Conservation (phyloP, 768 basidiomycete species). For the Kwoniella dendrophila region DNA sequence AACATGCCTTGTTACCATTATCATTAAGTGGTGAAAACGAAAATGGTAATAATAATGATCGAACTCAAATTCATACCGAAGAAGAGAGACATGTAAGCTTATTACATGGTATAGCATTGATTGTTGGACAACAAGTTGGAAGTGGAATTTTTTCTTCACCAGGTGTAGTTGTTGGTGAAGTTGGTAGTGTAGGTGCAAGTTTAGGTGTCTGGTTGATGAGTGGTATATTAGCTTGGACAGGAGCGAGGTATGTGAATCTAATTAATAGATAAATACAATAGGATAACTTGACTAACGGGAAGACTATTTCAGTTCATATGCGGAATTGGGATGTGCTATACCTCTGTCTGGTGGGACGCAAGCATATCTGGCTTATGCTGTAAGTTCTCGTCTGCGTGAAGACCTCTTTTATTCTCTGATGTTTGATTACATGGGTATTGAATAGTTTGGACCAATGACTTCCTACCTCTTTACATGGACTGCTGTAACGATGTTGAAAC, state of each 20-base stretch:
- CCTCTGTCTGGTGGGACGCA: slow-evolving; percentile 65
- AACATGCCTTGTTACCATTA: slow-evolving; percentile 74
- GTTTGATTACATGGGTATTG: neutral
- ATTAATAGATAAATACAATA: neutral
- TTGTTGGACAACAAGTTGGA: slow-evolving; percentile 82
- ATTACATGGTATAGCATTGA: slow-evolving; percentile 80
- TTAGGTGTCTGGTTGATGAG: slow-evolving; percentile 79
- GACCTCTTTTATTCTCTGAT: slow-evolving; percentile 3
- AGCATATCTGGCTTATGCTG: slow-evolving; percentile 81
- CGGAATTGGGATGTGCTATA: slow-evolving; percentile 86
- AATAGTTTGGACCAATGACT: slow-evolving; percentile 52
- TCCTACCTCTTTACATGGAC: slow-evolving; percentile 96
- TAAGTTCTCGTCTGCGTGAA: slow-evolving; percentile 60
- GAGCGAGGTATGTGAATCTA: slow-evolving; percentile 61
- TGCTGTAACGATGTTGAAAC: slow-evolving; percentile 82
- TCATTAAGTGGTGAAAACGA: slow-evolving; percentile 75
- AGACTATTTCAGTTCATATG: slow-evolving; percentile 69
- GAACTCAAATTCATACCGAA: slow-evolving; percentile 58
- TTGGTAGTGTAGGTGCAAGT: slow-evolving; percentile 86
- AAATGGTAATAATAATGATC: slow-evolving; percentile 50
- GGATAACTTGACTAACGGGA: neutral
- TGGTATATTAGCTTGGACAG: slow-evolving; percentile 89
- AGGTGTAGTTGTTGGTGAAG: slow-evolving; percentile 85
- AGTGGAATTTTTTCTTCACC: slow-evolving; percentile 95
- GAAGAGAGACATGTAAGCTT: slow-evolving; percentile 75